Base-by-base conservation (phyloP, 352 stramenopile genomes). In the Lagenidium giganteum region DNA sequence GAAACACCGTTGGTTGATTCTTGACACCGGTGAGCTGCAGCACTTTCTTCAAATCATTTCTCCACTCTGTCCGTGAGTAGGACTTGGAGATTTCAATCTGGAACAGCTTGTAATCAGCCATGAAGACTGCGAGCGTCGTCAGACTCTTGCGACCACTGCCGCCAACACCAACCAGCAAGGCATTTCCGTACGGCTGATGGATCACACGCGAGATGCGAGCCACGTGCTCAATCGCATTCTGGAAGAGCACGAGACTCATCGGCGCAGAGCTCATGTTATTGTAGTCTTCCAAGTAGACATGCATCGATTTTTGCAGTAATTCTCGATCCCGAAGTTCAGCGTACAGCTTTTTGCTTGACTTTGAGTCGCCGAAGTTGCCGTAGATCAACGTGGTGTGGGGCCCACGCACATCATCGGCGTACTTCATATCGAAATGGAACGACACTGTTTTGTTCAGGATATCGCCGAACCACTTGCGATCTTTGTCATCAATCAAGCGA, bases 51-150 rank as follows among this genome's bases (percentile, higher is more conserved):
- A 98, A 66, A 48, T 98, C 93, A 32, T 96, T 94, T 12, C 84
- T 73, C 88, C 90, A 98, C 46, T 98, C 93, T 0, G 51, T 66
- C n/a, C 83, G 74, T 13, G 83, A 85, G 52, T 98, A 98, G 11
- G 75, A 90, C 56, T 97, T 97, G 30, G 85, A 96, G 25, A 98
- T 98, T 48, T 98, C 93, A 53, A 98, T 98, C 59, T 96, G 86
- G 51, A 97, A 97, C 11, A 98, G 64, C 50, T 94, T 87, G 62
- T 93, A 98, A 56, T 98, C 87, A 16, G 90, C 88, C 69, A 98
- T 95, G 33, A 83, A 96, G n/a, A 96, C 87, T 0, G 93, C 88
- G 4, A 98, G 67, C 9, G 78, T 95, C 20, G 90, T 97, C 5
- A 98, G 76, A 8, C 65, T 92, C 56, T 98, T 97, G 30, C 93